Evolutionary conservation across 2,329 filamentous ascomycete species (phyloP).

Genomic region (Aspergillus pseudonomiae): DNA sequence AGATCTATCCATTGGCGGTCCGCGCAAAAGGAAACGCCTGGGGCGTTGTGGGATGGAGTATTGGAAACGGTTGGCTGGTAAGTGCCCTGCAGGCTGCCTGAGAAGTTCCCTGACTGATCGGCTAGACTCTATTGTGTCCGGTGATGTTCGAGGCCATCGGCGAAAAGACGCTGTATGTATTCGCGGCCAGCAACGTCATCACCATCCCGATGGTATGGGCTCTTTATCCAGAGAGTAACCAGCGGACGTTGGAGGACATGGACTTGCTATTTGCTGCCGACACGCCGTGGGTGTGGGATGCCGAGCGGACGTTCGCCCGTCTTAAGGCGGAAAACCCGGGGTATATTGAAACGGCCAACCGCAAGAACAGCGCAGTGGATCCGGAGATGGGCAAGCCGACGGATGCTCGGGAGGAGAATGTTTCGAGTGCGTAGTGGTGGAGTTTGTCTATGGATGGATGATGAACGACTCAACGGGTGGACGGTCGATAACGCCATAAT

Average conservation of each 20-base stretch:
- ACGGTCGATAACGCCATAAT: not conserved
- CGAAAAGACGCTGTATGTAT: conserved; percentile 75
- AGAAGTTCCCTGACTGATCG: not conserved
- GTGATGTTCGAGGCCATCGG: conserved; percentile 66
- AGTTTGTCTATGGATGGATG: not conserved
- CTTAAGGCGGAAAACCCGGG: conserved; percentile 64
- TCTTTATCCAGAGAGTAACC: conserved; percentile 73
- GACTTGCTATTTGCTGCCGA: conserved; percentile 70
- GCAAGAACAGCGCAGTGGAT: conserved; percentile 38
- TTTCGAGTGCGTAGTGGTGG: not conserved
- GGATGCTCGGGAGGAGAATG: not conserved
- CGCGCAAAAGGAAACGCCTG: conserved; percentile 75
- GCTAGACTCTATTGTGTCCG: conserved; percentile 54
- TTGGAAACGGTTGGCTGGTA: conserved; percentile 70
- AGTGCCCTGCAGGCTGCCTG: conserved; percentile 3
- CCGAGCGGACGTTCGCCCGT: conserved; percentile 65
- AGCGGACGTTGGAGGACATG: conserved; percentile 75
- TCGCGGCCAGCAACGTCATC: conserved; percentile 67
- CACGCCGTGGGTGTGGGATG: conserved; percentile 71
- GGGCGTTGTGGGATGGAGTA: conserved; percentile 75
- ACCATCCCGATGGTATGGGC: conserved; percentile 73
- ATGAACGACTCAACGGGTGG: not conserved
- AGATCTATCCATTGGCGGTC: conserved; percentile 73
- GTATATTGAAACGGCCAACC: conserved; percentile 42
- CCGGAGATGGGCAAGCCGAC: conserved; percentile 32